Percentiles rank a stretch among this genome's conserved stretches.
Conservation (phyloP, 192 early-diverging fungal genomes). For the Coemansia sp. region DNA sequence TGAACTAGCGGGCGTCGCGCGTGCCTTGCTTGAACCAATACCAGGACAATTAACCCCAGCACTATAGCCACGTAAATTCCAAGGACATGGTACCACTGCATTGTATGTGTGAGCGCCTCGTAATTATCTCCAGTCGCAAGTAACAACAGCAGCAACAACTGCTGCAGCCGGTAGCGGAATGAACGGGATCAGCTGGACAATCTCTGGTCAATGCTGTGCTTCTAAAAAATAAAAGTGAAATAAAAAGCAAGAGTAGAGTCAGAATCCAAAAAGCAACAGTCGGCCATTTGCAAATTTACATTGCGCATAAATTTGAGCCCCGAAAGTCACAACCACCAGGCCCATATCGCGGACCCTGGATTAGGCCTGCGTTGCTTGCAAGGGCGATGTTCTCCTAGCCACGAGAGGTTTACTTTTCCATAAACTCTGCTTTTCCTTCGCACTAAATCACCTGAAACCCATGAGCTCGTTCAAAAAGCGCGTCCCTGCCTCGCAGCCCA, state of each 20-base stretch:
- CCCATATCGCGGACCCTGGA: background rate
- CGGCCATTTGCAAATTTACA: background rate
- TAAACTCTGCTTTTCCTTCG: background rate
- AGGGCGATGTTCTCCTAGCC: background rate
- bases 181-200: background rate
- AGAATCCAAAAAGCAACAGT: background rate
- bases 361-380: background rate
- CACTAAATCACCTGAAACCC: background rate
- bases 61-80: constrained; percentile 43
- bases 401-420: no score
- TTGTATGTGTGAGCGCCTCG: background rate
- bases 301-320: no score
- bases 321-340: background rate
- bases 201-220: background rate
- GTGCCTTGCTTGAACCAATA: constrained; percentile 29
- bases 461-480: constrained; percentile 57
- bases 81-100: constrained; percentile 46
- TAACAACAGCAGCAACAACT: background rate
- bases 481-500: constrained; percentile 56
- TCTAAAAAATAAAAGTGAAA: background rate
- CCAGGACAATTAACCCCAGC: constrained; percentile 34
- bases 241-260: background rate
- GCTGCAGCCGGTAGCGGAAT: background rate
- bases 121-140: background rate
- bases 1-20: background rate